Base-by-base conservation (phyloP, 768 basidiomycete species). In the Strobilomyces dryophilus region DNA sequence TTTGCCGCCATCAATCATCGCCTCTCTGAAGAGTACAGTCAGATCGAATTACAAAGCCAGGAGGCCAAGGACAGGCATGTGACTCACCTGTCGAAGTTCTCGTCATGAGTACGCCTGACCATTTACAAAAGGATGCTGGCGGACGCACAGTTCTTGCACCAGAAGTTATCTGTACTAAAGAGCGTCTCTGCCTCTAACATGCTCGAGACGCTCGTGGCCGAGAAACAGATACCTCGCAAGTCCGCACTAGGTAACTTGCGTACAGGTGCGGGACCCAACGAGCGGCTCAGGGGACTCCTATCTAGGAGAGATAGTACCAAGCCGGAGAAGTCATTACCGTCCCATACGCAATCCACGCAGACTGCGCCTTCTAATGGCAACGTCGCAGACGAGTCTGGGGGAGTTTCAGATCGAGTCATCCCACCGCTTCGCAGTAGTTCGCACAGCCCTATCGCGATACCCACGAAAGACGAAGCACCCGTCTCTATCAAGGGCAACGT, bases 1-100 rank as follows among this genome's bases (percentile, higher is more conserved):
- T 87, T 98, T 55, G 89, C 89, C 18, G 86, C 92, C 14, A 94
- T 98, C 70, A 93, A 93, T 69, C 85, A 92, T 71, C 83, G 90
- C 34, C 76, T 99, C 20, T 85, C 85, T 36, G 92, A 95, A 63
- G 92, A 94, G 66, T 95, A 87, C 70, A 76, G 76, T 48, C 83
- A 79, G 64, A 83, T 97, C 51, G 90, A 94, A 59, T 74, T 98
- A 29, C 91, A 86, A 49, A 82, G 80, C 62, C 82, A 83, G 54
- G 89, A 87, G 55, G 93, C 91, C 21, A 97, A 95, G 74, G 80
- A 83, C 52, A 83, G 92, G 92, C 92, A 60, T 54, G 60, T 58
- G 56, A 45, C 53, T 42, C 53, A 44, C 49, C 32, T 40, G 50
- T 39, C 31, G 45, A 50, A 47, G 40, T 15, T 34, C 36, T 37